A percentile compares a stretch with the other conserved stretches of the same genome.
These are phyloP conservation scores for Laguncularia racemosa DNA, from an alignment of 345 rosid species.

Conservation along the genomic window DNA sequence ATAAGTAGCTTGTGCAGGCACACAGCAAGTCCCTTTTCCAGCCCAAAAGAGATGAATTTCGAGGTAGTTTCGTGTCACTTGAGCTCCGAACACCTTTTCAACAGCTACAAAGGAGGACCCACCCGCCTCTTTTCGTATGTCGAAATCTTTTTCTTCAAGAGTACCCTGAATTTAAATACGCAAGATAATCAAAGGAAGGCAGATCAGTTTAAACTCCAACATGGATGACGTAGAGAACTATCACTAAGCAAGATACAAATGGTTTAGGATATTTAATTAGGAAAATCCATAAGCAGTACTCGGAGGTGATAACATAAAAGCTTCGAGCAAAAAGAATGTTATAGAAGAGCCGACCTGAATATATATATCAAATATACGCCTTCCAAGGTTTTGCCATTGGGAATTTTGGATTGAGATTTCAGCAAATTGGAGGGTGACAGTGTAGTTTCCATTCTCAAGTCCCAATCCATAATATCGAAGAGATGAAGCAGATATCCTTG, in stretches of 20 bases:
- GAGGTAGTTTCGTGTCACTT: slow-evolving; percentile 20
- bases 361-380: slow-evolving; percentile 46
- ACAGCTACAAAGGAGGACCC: slow-evolving; percentile 23
- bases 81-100: slow-evolving; percentile 11
- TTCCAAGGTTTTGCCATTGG: slow-evolving; percentile 36
- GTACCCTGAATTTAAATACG: slow-evolving; percentile 28
- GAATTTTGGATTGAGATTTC: slow-evolving; percentile 22
- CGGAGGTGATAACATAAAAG: background rate
- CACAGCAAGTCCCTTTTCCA: slow-evolving; percentile 35
- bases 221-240: background rate
- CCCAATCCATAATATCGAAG: slow-evolving; percentile 76
- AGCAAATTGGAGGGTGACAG: slow-evolving; percentile 39
- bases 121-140: slow-evolving; percentile 26
- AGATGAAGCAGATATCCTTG: slow-evolving; percentile 61
- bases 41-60: slow-evolving; percentile 41
- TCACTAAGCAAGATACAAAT: too few species aligned
- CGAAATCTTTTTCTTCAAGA: slow-evolving; percentile 42
- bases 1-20: slow-evolving; percentile 25
- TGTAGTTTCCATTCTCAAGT: slow-evolving; percentile 76
- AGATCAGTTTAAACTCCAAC: background rate
- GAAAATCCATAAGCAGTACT: background rate
- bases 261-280: background rate
- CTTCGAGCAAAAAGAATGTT: background rate
- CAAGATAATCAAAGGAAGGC: background rate
- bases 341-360: slow-evolving; percentile 29